Evolutionary conservation across 2,329 filamentous ascomycete species (phyloP), one percentile per base, ranked within the genome.

Genomic region (Epichloe baconii): DNA sequence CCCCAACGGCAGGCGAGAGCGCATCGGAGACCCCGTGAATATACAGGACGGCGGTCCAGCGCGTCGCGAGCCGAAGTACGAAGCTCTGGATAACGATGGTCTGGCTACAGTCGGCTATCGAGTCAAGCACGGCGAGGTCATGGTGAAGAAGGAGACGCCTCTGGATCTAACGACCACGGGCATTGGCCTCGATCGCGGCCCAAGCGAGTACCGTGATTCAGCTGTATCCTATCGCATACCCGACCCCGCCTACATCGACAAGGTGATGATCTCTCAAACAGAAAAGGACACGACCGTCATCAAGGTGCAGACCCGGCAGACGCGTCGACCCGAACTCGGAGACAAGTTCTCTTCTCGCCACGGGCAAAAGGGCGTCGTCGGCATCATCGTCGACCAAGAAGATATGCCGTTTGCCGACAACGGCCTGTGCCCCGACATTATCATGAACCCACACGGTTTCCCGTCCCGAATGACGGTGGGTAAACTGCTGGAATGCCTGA

Each of bases 361-460:
- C 77, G 93, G 93, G 19, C 93, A 98, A 64, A 98, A 98, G 68
- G 93, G 93, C 72, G 93, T 97, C 19, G 89, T 95, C 1, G 93
- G 93, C 52, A 91, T 97, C 59, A 96, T 98, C 53, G 89, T 91
- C 17, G 87, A 95, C 55, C 91, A 97, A 69, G 89, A 93, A 64
- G 93, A 98, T 64, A 86, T 98, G 82, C 93, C 93, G 0, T 98
- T 98, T 71, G 86, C 86, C 37, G 93, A 98, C 68, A 74, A 78
- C 49, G 94, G 93, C 2, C 80, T 98, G 58, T 85, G 83, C n/a
- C 93, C 93, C 0, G 93, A 98, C 68, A 96, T 98, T 58, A 98
- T 98, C 79, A 98, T 98, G 93, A 98, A 98, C 73, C 93, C 94
- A 0, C 93, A 98, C 71, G 93, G 93, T 82, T 98, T 98, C 77